Evolutionary conservation across 139 green algal genomes (phyloP).

Genomic region (Choricystis sp.): DNA sequence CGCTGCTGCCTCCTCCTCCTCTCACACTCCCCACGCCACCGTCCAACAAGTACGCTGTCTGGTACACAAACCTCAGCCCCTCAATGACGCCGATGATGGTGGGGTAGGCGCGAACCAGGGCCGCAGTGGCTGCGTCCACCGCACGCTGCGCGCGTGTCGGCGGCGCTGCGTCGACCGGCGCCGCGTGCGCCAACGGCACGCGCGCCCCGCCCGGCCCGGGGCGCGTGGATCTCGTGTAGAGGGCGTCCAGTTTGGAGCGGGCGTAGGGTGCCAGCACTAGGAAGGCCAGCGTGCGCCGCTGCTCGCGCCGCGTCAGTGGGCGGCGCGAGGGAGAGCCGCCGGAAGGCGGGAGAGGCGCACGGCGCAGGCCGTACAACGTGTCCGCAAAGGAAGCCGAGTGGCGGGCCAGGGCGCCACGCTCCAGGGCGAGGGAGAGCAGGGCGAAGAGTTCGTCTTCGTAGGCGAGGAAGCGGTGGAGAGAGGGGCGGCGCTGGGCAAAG

Average conservation of each 20-base stretch:
- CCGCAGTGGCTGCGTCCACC: neutral
- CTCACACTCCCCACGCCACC: neutral
- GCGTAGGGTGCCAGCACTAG: constrained; percentile 50
- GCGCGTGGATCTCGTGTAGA: constrained; percentile 14
- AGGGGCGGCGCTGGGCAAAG: constrained; percentile 35
- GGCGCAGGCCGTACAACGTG: constrained; percentile 53
- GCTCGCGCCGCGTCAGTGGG: constrained; percentile 4
- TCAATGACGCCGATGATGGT: constrained; percentile 31
- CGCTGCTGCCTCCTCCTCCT: neutral
- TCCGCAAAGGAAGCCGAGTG: constrained; percentile 56
- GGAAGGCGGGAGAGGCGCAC: constrained; percentile 1
- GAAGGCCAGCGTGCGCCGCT: constrained; percentile 12
- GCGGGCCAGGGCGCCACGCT: constrained; percentile 35
- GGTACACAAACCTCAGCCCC: constrained; percentile 37
- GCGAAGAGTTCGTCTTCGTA: constrained; percentile 66
- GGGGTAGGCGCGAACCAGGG: constrained; percentile 33
- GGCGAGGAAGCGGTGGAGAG: constrained; percentile 37
- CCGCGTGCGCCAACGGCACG: too few species aligned
- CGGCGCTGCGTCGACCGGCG: neutral
- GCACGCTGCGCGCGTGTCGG: too few species aligned
- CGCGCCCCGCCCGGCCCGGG: constrained; percentile 13
- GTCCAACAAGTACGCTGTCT: constrained; percentile 53
- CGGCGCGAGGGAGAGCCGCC: neutral
- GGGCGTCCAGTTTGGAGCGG: constrained; percentile 33
- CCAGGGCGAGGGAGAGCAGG: constrained; percentile 34